These are phyloP conservation scores for Colletotrichum camelliae DNA, from an alignment of 2,329 filamentous ascomycete genomes.

Conservation along the genomic window DNA sequence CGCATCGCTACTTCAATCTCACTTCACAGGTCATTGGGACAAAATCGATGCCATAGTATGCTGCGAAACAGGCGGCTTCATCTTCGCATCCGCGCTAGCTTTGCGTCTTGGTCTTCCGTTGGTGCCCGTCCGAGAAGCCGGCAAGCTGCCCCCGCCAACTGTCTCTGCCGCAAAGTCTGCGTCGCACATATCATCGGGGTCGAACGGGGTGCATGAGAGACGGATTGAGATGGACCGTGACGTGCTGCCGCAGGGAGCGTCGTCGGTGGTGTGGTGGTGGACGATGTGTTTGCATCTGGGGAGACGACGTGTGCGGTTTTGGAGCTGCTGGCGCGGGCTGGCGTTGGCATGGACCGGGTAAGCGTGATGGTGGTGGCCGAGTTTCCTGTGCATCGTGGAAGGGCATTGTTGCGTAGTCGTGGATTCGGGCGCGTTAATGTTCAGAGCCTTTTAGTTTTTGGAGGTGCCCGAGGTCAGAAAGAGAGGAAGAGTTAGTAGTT, in stretches of 20 bases:
- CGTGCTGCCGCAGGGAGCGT: conserved; percentile 40
- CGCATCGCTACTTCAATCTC: conserved; percentile 50
- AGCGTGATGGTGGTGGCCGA: conserved; percentile 61
- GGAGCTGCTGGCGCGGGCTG: conserved; percentile 48
- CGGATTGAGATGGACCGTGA: conserved; percentile 55
- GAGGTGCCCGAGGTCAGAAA: not conserved
- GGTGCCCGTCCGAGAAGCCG: conserved; percentile 56
- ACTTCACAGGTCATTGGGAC: conserved; percentile 52
- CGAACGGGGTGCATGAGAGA: conserved; percentile 30
- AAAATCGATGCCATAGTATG: conserved; percentile 49
- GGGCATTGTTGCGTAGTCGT: conserved; percentile 45
- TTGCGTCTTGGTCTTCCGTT: conserved; percentile 44
- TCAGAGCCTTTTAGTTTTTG: conserved; percentile 55
- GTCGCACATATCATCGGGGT: conserved; percentile 58
- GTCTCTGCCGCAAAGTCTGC: conserved; percentile 49
- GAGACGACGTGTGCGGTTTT: conserved; percentile 59
- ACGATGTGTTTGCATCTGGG: conserved; percentile 65
- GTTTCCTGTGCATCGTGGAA: conserved; percentile 60
- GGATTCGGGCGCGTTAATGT: conserved; percentile 57
- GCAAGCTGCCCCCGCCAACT: conserved; percentile 64
- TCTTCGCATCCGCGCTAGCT: conserved; percentile 59
- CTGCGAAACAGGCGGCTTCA: conserved; percentile 63
- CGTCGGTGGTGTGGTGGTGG: conserved; percentile 61
- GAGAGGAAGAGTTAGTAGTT: fast-evolving
- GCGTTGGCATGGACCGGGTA: conserved; percentile 38